A percentile compares a stretch with the other conserved stretches of the same genome.
phyloP scores from a whole-genome alignment of 164 flowering plant genomes.

The Cinnamomum chago region DNA sequence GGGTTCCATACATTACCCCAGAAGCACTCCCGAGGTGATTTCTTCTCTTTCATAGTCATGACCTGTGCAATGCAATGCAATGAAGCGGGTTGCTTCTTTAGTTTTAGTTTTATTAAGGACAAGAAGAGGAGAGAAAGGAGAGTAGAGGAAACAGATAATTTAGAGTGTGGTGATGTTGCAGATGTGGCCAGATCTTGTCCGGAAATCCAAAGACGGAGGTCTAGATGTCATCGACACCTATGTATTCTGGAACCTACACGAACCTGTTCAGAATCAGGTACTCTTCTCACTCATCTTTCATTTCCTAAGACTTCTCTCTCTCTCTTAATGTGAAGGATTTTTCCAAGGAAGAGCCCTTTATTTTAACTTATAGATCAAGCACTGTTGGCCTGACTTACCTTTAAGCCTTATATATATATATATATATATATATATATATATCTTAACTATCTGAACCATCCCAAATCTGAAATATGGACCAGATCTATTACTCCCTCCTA shows the following conservation, averaged over 20 bases:
- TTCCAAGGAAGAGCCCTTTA: too few relatives aligned
- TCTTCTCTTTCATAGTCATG: not conserved
- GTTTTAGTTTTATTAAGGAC: not conserved
- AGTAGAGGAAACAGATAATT: not conserved
- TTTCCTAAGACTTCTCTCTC: not conserved
- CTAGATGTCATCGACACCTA: conserved; percentile 89
- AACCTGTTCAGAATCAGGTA: conserved; percentile 72
- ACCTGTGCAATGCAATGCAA: too few relatives aligned
- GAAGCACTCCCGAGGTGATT: conserved; percentile 84
- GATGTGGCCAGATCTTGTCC: conserved; percentile 97
- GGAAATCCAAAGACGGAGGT: conserved; percentile 96
- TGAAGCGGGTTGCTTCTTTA: too few relatives aligned
- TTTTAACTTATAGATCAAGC: too few relatives aligned
- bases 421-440: too few relatives aligned
- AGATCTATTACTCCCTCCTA: too few relatives aligned
- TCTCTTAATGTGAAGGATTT: too few relatives aligned
- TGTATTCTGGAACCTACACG: conserved; percentile 93
- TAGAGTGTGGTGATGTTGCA: conserved; percentile 19
- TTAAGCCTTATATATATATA: too few relatives aligned
- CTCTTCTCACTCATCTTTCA: not conserved
- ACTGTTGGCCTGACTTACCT: too few relatives aligned
- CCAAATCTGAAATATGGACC: too few relatives aligned
- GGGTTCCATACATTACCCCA: conserved; percentile 94
- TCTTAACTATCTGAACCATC: too few relatives aligned
- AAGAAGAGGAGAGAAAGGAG: not conserved